Evolutionary conservation across 352 stramenopile genomes (phyloP).

Genomic region (Thalassiosira mediterranea): DNA sequence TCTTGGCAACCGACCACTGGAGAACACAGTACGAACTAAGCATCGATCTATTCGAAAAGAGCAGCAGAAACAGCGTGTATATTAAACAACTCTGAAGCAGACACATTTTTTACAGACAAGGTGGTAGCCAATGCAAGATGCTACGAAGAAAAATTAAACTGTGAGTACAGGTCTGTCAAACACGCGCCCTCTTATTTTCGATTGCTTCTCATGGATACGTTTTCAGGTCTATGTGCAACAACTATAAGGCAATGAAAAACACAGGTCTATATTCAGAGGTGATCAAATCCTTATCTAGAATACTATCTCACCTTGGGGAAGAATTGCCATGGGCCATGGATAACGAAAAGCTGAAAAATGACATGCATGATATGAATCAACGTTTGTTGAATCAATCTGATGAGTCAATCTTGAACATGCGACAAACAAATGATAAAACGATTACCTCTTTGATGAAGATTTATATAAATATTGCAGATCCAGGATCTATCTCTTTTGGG

Average conservation of each 20-base stretch:
- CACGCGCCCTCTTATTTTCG: no score
- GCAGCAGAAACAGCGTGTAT: slow-evolving; percentile 6
- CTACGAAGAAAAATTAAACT: slow-evolving; percentile 16
- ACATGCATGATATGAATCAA: background rate
- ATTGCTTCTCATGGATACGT: no score
- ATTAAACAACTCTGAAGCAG: slow-evolving; percentile 3
- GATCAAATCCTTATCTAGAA: no score
- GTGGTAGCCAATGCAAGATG: background rate
- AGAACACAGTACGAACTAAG: background rate
- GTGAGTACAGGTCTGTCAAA: no score
- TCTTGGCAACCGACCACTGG: slow-evolving; percentile 16
- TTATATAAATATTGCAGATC: slow-evolving; percentile 10
- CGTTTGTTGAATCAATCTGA: background rate
- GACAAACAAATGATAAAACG: background rate
- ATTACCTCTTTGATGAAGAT: slow-evolving; percentile 22
- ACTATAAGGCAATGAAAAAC: no score
- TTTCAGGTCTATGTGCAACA: no score
- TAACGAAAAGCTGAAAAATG: background rate
- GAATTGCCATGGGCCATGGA: background rate
- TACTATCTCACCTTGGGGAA: no score
- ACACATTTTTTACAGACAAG: background rate
- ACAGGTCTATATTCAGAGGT: no score
- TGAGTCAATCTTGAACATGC: slow-evolving; percentile 1
- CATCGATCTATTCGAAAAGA: slow-evolving; percentile 14
- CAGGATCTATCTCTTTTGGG: slow-evolving; percentile 7